Conservation (phyloP, 345 rosid genomes). For the Populus deltoides region DNA sequence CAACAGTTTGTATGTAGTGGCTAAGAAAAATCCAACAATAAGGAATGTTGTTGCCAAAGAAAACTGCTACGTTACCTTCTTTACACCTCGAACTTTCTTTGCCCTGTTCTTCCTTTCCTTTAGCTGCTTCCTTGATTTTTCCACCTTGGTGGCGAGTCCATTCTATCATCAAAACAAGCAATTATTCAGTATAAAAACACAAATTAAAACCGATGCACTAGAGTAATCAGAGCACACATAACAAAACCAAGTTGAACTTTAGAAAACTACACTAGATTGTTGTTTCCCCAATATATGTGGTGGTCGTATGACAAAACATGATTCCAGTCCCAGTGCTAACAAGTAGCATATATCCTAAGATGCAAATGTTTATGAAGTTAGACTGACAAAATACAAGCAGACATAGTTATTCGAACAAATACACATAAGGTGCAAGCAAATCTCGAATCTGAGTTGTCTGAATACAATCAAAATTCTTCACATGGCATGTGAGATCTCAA, state of each 20-base stretch:
- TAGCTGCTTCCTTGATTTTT: slow-evolving; percentile 34
- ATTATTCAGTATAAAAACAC: not conserved
- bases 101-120: slow-evolving; percentile 36
- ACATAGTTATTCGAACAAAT: not conserved
- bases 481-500: not conserved
- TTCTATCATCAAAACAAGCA: slow-evolving; percentile 19
- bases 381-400: no score
- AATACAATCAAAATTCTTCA: not conserved
- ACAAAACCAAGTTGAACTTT: not conserved
- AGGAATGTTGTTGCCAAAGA: not conserved
- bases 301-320: not conserved
- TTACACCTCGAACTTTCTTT: slow-evolving; percentile 31
- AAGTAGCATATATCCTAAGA: not conserved
- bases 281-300: not conserved
- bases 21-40: not conserved
- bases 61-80: slow-evolving; percentile 16
- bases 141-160: slow-evolving; percentile 33
- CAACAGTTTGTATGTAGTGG: not conserved
- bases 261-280: not conserved
- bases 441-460: not conserved
- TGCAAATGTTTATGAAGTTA: not conserved
- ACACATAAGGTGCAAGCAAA: not conserved
- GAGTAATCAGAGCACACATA: not conserved
- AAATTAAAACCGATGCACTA: not conserved
- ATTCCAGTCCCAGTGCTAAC: not conserved